Evolutionary conservation across 2,329 filamentous ascomycete genomes (phyloP).

Genomic region (Colletotrichum chrysophilum): DNA sequence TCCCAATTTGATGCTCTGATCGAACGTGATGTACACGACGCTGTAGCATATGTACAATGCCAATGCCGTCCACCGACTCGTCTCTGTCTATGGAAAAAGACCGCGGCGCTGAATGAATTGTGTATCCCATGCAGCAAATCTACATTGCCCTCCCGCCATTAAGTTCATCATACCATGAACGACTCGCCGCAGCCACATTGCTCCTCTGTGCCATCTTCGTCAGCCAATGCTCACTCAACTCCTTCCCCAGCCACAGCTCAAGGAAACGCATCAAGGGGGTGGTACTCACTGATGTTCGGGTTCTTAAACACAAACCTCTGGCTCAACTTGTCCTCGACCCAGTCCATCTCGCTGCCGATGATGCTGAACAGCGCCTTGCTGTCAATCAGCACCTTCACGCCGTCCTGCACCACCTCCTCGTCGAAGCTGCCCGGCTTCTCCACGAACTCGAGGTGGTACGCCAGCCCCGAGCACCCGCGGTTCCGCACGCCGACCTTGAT

Average conservation of each 20-base stretch:
- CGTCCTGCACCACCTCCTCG: slow-evolving; percentile 93
- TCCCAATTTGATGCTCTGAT: background rate
- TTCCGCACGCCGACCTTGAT: slow-evolving; percentile 96
- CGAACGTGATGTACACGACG: slow-evolving; percentile 16
- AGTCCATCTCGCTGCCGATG: slow-evolving; percentile 99
- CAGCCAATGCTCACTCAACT: slow-evolving; percentile 26
- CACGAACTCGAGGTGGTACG: slow-evolving; percentile 94
- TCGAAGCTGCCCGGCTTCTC: slow-evolving; percentile 89
- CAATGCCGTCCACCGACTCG: background rate
- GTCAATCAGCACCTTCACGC: slow-evolving; percentile 93
- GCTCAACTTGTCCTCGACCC: slow-evolving; percentile 94
- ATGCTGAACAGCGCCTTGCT: slow-evolving; percentile 98
- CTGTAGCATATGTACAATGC: background rate
- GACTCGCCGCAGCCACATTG: slow-evolving; percentile 96
- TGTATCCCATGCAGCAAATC: background rate
- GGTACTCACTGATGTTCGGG: slow-evolving; percentile 92
- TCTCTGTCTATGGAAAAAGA: background rate
- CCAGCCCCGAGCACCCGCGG: slow-evolving; percentile 89
- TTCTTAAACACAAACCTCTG: slow-evolving; percentile 94
- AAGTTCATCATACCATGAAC: slow-evolving; percentile 74
- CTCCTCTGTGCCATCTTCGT: slow-evolving; percentile 68
- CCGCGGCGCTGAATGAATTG: background rate
- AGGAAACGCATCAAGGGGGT: background rate
- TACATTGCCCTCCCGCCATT: background rate
- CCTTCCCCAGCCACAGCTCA: fast-evolving